phyloP scores from a whole-genome alignment of 1,284 basidiomycete species.

The Tilletia caries region DNA sequence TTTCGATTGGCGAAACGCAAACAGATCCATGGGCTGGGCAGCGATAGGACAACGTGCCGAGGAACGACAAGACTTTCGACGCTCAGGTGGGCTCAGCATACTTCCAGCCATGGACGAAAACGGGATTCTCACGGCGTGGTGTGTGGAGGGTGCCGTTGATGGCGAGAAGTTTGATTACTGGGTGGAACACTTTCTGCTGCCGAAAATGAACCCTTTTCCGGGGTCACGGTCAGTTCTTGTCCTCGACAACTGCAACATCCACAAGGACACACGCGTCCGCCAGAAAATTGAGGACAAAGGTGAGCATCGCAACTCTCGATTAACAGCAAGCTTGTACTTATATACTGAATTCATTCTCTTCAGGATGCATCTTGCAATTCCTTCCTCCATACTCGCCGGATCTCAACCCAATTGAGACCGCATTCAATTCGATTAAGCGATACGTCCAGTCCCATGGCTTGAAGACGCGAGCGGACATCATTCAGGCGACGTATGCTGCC shows the following conservation, averaged over 20 bases:
- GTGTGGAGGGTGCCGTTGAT: background rate
- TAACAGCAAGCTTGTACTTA: background rate
- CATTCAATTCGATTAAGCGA: background rate
- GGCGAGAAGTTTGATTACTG: background rate
- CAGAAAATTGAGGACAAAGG: background rate
- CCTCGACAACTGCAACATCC: background rate
- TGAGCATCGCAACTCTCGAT: background rate
- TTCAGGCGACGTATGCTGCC: background rate
- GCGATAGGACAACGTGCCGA: background rate
- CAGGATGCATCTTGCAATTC: background rate
- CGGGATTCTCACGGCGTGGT: background rate
- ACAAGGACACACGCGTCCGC: too few relatives aligned
- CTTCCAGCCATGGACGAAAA: background rate
- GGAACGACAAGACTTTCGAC: background rate
- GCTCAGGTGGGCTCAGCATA: background rate
- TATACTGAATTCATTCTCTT: background rate
- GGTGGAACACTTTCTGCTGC: background rate
- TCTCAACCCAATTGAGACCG: background rate
- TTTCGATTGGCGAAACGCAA: background rate
- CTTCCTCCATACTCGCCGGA: background rate
- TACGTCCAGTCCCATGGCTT: background rate
- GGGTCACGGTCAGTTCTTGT: background rate
- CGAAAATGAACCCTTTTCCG: background rate
- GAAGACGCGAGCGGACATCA: background rate
- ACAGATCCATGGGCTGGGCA: background rate